Conservation (phyloP, 2,329 filamentous ascomycete genomes). For the Paraphaeosphaeria minitans region DNA sequence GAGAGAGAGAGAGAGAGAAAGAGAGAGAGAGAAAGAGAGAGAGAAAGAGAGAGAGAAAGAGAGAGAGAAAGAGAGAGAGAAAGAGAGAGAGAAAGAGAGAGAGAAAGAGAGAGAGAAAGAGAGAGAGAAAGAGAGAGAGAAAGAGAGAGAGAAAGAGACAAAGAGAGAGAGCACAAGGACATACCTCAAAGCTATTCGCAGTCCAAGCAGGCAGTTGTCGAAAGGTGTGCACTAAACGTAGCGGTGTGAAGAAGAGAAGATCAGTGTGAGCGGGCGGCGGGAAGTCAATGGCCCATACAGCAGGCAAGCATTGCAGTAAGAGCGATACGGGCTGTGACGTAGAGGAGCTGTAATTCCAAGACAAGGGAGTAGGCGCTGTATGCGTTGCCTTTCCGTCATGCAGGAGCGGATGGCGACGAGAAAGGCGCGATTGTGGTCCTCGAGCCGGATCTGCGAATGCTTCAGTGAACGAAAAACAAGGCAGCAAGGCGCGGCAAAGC, state of each 20-base stretch:
- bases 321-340: neutral
- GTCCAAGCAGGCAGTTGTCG: conserved; percentile 1
- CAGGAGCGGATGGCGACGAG: neutral
- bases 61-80: neutral
- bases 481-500: neutral
- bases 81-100: neutral
- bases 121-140: neutral
- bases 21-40: neutral
- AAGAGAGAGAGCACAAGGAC: neutral
- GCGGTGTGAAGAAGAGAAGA: neutral
- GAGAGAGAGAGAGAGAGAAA: neutral
- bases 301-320: neutral
- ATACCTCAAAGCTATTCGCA: neutral
- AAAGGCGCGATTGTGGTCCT: neutral
- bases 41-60: neutral
- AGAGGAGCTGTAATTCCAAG: neutral
- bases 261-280: neutral
- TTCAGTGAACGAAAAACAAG: neutral
- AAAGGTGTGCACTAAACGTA: neutral
- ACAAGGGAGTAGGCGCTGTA: neutral
- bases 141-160: neutral
- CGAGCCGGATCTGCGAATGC: neutral
- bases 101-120: neutral
- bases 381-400: neutral
- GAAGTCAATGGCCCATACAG: neutral